Evolutionary conservation across 345 rosid species (phyloP), one percentile per base, ranked within the genome.

Genomic region (Melaleuca alternifolia): DNA sequence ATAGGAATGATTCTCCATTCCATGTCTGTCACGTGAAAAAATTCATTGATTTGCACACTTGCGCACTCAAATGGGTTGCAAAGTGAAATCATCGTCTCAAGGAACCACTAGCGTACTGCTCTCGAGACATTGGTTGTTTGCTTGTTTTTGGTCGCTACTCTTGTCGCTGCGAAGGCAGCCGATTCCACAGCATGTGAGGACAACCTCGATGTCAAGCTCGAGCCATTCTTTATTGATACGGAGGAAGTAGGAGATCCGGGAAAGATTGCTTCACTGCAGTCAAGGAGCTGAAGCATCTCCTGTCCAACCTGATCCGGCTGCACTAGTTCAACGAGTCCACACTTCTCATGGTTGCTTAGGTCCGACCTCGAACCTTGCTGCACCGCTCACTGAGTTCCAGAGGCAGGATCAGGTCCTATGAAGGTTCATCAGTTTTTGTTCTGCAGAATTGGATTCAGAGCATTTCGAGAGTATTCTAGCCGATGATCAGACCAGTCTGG

Each of bases 171-270:
- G 6, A 71, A 33, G 79, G 48, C 48, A 71, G 6, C 6, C 18
- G 48, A 46, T 2, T 46, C 33, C 54, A 65, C 21, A 50, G 7
- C 59, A 90, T 61, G 87, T 91, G 3, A 90, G 91, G 84, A 85
- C 91, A 54, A 91, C 96, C n/a, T 94, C 13, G 3, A 71, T 37
- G 79, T 18, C 79, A 65, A 65, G 57, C 57, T 54, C 95, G 20
- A 93, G 95, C 54, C 99, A 96, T 11, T 94, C 96, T 91, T 91
- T 97, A 90, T 96, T 96, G 30, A 94, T 95, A 92, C 94, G 98
- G 97, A 92, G 95, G 89, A 95, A 94, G 94, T 94, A 96, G 83
- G 98, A 95, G 88, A 93, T 94, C 90, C n/a, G 93, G 96, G 82
- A 96, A 97, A 90, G 98, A 97, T 83, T 97, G 98, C 11, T 87